Evolutionary conservation across 257 asterid genomes (phyloP), one percentile per base, ranked within the genome.

Genomic region (Lycium ferocissimum): DNA sequence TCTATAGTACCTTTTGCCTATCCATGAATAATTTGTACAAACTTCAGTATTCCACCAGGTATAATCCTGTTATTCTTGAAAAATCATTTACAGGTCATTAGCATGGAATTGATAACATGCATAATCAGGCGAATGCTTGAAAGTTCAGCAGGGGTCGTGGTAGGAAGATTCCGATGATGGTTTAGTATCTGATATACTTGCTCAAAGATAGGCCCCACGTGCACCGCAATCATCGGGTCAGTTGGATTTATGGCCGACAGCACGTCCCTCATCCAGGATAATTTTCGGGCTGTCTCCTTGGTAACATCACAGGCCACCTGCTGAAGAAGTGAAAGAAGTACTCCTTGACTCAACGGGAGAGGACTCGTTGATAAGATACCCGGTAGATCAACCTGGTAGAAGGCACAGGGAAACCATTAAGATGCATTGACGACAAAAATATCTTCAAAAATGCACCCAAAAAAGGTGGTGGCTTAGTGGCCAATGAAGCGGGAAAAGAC

Each of bases 331-430:
- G 98, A 97, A 47, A 97, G 93, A 59, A 97, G 94, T 61, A 97
- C 98, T n/a, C 99, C 99, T 92, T 95, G 98, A 88, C 98, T 93
- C 89, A 97, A 84, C 8, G 98, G 98, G 2, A 93, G 88, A 7
- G 99, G 99, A 86, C 85, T 94, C 95, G 83, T 85, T 1, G 94
- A 84, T 91, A 94, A 83, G 18, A 95, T 89, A 15, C 92, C 88
- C 1, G 87, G 92, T 73, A 95, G 88, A 87, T 97, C 99, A 61
- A 95, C 96, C 99, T 97, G 93, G 78, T 20, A 82, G 13, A 84
- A 62, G 18, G 56, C 59, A 75, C 47, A 76, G 5, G 47, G 15
- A 51, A 33, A 76, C 62, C 47, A 51, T 51, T 76, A 13, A 13
- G 63, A 76, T 51, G 63, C 3, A 53, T 51, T 4, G 3, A 51